Conservation (phyloP, 2,329 filamentous ascomycete species). For the Verticillium alfalfae region DNA sequence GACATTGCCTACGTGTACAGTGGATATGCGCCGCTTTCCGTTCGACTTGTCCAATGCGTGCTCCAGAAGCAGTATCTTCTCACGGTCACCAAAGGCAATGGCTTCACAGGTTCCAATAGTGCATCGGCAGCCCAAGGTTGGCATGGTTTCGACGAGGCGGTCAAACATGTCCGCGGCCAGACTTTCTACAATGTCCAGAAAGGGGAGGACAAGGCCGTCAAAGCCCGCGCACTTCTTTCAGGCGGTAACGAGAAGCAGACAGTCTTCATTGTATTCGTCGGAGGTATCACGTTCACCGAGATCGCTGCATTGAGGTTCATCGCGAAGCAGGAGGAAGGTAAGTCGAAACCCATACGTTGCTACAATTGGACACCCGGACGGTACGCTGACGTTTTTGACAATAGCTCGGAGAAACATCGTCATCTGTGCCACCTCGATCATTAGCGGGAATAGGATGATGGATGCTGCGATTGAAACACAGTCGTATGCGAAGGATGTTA, state of each 20-base stretch:
- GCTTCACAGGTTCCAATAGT: constrained; percentile 36
- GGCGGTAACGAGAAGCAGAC: constrained; percentile 73
- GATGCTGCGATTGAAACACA: constrained; percentile 73
- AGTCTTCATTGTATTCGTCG: constrained; percentile 92
- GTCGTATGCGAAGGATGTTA: constrained; percentile 46
- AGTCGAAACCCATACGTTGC: constrained; percentile 11
- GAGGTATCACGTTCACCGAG: constrained; percentile 95
- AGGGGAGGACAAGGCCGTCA: constrained; percentile 86
- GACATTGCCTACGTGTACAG: constrained; percentile 98
- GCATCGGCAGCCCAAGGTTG: constrained; percentile 63
- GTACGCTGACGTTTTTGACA: background rate
- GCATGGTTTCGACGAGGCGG: constrained; percentile 87
- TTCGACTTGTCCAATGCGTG: constrained; percentile 87
- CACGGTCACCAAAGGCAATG: constrained; percentile 61
- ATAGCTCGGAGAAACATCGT: constrained; percentile 73
- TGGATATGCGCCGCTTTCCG: constrained; percentile 88
- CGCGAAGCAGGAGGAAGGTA: constrained; percentile 73
- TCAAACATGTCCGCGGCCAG: constrained; percentile 80
- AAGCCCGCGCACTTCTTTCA: constrained; percentile 76
- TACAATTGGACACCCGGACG: background rate
- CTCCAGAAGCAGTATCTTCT: constrained; percentile 84
- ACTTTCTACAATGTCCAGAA: constrained; percentile 92
- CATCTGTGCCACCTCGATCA: constrained; percentile 86
- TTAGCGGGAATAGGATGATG: constrained; percentile 87
- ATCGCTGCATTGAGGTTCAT: constrained; percentile 92